phyloP scores from a whole-genome alignment of 495 filamentous ascomycete genomes.

The Aspergillus bridgeri region DNA sequence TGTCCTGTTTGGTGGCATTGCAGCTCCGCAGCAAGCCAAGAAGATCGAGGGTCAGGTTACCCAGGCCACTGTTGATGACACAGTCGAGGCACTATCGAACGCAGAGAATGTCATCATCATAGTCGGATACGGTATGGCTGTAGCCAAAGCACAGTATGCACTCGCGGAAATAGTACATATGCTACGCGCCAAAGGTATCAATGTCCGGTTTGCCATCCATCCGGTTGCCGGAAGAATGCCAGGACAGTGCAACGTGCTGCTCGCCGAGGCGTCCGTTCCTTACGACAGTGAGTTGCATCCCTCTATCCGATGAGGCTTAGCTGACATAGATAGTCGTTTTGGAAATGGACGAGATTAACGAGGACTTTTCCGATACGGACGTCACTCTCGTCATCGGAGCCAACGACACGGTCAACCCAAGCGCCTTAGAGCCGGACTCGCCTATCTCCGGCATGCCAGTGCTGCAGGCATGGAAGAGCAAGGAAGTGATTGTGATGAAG shows the following conservation, averaged over 20 bases:
- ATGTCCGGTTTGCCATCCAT: slow-evolving; percentile 82
- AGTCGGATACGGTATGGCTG: slow-evolving; percentile 85
- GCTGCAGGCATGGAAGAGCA: slow-evolving; percentile 84
- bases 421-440: slow-evolving; percentile 72
- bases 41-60: slow-evolving; percentile 71
- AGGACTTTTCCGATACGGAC: slow-evolving; percentile 77
- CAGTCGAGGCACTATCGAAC: slow-evolving; percentile 62
- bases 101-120: slow-evolving; percentile 75
- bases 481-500: slow-evolving; percentile 86
- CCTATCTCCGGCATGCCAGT: slow-evolving; percentile 85
- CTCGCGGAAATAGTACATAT: slow-evolving; percentile 73
- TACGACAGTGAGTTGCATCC: slow-evolving; percentile 58
- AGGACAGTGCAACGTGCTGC: slow-evolving; percentile 79
- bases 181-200: slow-evolving; percentile 65
- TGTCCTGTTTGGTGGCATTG: slow-evolving; percentile 76
- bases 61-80: slow-evolving; percentile 70
- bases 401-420: slow-evolving; percentile 84
- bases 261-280: slow-evolving; percentile 76
- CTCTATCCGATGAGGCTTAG: slow-evolving; percentile 16
- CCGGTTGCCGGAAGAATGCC: slow-evolving; percentile 83
- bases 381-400: slow-evolving; percentile 83
- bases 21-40: slow-evolving; percentile 54
- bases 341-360: slow-evolving; percentile 90
- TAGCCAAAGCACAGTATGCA: slow-evolving; percentile 82
- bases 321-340: slow-evolving; percentile 53